Percentiles rank a stretch among this genome's conserved stretches.
Conservation (phyloP, 2,329 filamentous ascomycete genomes). For the Aschersonia sp. region DNA sequence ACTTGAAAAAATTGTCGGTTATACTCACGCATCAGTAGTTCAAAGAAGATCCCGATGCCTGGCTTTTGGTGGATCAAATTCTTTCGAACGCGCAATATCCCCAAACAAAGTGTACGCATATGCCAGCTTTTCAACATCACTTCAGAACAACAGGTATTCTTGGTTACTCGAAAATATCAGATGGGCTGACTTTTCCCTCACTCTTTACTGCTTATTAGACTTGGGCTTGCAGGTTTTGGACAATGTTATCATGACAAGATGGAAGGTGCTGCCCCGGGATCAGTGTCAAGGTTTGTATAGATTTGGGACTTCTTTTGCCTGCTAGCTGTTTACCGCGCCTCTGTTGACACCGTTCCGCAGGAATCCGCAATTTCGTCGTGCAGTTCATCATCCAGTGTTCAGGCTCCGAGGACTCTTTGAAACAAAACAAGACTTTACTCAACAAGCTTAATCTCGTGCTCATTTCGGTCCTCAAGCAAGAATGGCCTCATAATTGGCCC, state of each 20-base stretch:
- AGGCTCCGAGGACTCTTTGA: constrained; percentile 74
- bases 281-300: constrained; percentile 68
- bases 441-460: constrained; percentile 98
- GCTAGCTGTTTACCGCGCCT: not conserved
- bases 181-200: constrained; percentile 6
- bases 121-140: not conserved
- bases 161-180: no score
- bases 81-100: constrained; percentile 84
- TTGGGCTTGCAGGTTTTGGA: constrained; percentile 92
- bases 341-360: constrained; percentile 27
- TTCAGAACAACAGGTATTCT: no score
- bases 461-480: constrained; percentile 95
- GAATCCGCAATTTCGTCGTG: constrained; percentile 97
- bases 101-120: constrained; percentile 83
- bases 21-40: constrained; percentile 43
- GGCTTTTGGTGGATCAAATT: constrained; percentile 95
- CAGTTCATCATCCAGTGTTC: constrained; percentile 96
- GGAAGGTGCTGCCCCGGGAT: constrained; percentile 93
- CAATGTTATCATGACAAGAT: constrained; percentile 96
- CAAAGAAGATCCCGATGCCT: constrained; percentile 97
- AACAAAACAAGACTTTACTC: constrained; percentile 72
- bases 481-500: constrained; percentile 99
- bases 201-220: constrained; percentile 34
- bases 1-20: constrained; percentile 3
- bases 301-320: not conserved